Evolutionary conservation across 2,329 filamentous ascomycete genomes (phyloP), one percentile per base, ranked within the genome.

Genomic region (Fusarium agapanthi): DNA sequence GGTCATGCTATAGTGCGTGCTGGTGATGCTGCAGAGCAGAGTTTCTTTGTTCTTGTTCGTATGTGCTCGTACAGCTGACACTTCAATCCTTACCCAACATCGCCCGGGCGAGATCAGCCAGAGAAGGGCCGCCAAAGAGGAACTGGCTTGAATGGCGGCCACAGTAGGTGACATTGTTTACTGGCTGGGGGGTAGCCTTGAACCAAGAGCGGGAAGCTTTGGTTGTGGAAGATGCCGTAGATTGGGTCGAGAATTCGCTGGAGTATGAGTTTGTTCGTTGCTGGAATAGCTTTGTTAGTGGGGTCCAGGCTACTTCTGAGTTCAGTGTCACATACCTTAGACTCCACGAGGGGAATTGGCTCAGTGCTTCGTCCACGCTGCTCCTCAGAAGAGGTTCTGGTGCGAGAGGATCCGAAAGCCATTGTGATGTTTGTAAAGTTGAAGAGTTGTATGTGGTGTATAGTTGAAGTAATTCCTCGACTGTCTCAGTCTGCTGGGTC

Each of bases 111-210:
- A 86, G 77, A 48, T 85, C 84, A 13, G 81, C 77, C 28, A 87
- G 75, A 5, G 83, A 86, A 45, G 83, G 84, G 3, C 87, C 87
- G 38, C 85, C 81, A 67, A 89, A 86, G 20, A 89, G 80, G 65
- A 84, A 87, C 73, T 88, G 86, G 72, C 88, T 83, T 43, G 86
- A 86, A 77, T 89, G 87, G 20, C 87, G 83, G 20, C 87, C 87
- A 68, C 87, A 89, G 65, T 87, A 86, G 40, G 86, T 88, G 78
- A 85, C 83, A 68, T 89, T 89, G 14, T 88, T 88, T 72, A 85
- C 82, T 14, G 81, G 83, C 26, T 73, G 71, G 22, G 81, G 83
- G n/a, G 81, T 76, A 13, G 83, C 74, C 73, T 80, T 82, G 72
- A 82, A 72, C 63, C 79, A 78, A 58, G 71, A 71, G 67, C 81